These are phyloP conservation scores for Populus simonii DNA, from an alignment of 345 rosid species.

Conservation along the genomic window DNA sequence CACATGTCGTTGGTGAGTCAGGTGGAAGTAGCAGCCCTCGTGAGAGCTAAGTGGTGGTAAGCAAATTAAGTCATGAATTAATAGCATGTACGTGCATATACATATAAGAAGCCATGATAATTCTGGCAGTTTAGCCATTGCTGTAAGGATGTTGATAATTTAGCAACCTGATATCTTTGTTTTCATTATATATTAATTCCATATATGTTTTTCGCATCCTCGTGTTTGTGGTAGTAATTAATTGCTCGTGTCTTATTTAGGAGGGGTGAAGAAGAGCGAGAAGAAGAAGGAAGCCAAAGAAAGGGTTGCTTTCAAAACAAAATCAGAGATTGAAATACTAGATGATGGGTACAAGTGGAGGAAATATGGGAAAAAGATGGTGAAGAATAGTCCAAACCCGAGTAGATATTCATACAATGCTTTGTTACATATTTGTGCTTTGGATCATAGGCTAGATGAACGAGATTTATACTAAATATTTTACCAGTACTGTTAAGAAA, in stretches of 20 bases:
- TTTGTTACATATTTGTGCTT: too few relatives aligned
- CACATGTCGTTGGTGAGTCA: constrained; percentile 18
- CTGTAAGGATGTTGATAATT: neutral
- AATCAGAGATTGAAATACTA: constrained; percentile 72
- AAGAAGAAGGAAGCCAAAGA: constrained; percentile 45
- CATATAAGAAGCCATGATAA: too few relatives aligned
- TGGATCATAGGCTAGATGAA: too few relatives aligned
- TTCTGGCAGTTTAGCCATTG: too few relatives aligned
- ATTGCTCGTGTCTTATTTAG: neutral
- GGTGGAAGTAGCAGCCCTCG: constrained; percentile 32
- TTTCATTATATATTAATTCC: too few relatives aligned
- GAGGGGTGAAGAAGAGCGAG: constrained; percentile 20
- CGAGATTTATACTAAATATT: too few relatives aligned
- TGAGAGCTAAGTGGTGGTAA: constrained; percentile 29
- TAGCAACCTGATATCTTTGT: too few relatives aligned
- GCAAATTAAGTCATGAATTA: constrained; percentile 1
- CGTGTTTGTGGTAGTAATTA: neutral
- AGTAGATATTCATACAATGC: constrained; percentile 33
- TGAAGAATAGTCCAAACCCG: constrained; percentile 86
- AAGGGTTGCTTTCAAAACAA: constrained; percentile 75
- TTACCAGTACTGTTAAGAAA: too few relatives aligned
- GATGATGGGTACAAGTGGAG: constrained; percentile 96
- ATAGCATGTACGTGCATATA: too few relatives aligned
- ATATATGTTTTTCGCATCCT: too few relatives aligned
- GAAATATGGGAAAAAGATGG: constrained; percentile 97